These are phyloP conservation scores for Fusarium luffae DNA, from an alignment of 2,329 filamentous ascomycete species.

Conservation along the genomic window DNA sequence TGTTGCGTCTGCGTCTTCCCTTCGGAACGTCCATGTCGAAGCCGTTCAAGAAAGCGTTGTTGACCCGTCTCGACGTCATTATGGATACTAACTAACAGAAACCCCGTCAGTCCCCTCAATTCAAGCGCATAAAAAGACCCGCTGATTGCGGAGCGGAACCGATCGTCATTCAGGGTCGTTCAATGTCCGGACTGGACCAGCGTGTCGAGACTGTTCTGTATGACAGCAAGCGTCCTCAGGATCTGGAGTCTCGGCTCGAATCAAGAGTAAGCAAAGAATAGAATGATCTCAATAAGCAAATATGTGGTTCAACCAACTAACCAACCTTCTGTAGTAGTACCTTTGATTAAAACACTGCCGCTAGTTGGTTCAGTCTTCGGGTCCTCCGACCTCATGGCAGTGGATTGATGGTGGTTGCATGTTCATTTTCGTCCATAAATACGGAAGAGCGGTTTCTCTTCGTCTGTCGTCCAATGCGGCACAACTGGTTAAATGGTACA, in stretches of 20 bases:
- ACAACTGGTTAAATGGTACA: neutral
- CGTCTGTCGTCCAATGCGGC: neutral
- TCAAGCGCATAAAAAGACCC: conserved; percentile 38
- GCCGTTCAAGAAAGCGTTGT: conserved; percentile 11
- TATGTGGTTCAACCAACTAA: neutral
- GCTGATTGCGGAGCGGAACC: conserved; percentile 31
- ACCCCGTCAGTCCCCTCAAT: conserved; percentile 17
- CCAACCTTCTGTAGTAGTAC: neutral
- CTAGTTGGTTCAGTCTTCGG: conserved; percentile 23
- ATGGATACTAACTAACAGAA: conserved; percentile 28
- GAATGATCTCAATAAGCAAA: neutral
- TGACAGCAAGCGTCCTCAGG: neutral
- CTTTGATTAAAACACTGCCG: neutral
- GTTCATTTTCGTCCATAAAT: neutral
- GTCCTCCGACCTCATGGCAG: conserved; percentile 34
- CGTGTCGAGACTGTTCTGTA: conserved; percentile 8
- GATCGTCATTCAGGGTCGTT: conserved; percentile 41
- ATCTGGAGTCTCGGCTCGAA: neutral
- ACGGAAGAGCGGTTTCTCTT: neutral
- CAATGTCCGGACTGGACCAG: conserved; percentile 19
- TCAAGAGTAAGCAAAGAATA: neutral
- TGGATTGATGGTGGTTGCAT: conserved; percentile 11
- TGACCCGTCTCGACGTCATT: conserved; percentile 41
- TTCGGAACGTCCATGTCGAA: conserved; percentile 4
- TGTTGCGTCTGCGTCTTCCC: neutral